phyloP scores from a whole-genome alignment of 2,329 filamentous ascomycete species.

The Xylariales sp. region DNA sequence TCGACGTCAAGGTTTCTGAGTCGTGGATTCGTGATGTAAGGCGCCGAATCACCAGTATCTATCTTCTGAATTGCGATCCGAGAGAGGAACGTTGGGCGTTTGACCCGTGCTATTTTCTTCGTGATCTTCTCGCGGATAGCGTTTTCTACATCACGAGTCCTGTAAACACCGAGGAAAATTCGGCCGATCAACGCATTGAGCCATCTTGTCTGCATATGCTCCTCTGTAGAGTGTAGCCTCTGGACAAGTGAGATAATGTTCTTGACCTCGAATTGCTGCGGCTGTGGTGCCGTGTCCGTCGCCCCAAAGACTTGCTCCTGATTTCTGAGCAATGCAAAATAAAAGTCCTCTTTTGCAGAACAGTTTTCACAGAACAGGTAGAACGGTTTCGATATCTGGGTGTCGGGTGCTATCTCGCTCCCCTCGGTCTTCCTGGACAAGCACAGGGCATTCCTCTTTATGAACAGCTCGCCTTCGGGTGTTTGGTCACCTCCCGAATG shows the following conservation, averaged over 20 bases:
- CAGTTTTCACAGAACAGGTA: conserved; percentile 93
- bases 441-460: conserved; percentile 88
- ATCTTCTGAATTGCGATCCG: conserved; percentile 79
- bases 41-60: conserved; percentile 79
- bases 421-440: conserved; percentile 61
- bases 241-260: conserved; percentile 89
- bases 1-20: conserved; percentile 88
- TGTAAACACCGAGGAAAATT: conserved; percentile 82
- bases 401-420: conserved; percentile 51
- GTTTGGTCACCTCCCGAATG: conserved; percentile 75
- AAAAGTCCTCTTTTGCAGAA: conserved; percentile 97
- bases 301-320: conserved; percentile 64
- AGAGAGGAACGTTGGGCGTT: conserved; percentile 85
- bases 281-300: conserved; percentile 57
- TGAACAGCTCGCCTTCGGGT: conserved; percentile 89
- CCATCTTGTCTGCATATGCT: conserved; percentile 87
- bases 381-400: conserved; percentile 70
- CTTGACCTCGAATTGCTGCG: conserved; percentile 74
- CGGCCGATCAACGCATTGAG: conserved; percentile 88
- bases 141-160: conserved; percentile 74
- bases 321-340: conserved; percentile 83
- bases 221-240: conserved; percentile 83
- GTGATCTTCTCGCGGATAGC: conserved; percentile 81
- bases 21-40: conserved; percentile 82
- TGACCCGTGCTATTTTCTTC: conserved; percentile 92